Evolutionary conservation across 257 asterid species (phyloP), one percentile per base, ranked within the genome.

Genomic region (Rhazya stricta): DNA sequence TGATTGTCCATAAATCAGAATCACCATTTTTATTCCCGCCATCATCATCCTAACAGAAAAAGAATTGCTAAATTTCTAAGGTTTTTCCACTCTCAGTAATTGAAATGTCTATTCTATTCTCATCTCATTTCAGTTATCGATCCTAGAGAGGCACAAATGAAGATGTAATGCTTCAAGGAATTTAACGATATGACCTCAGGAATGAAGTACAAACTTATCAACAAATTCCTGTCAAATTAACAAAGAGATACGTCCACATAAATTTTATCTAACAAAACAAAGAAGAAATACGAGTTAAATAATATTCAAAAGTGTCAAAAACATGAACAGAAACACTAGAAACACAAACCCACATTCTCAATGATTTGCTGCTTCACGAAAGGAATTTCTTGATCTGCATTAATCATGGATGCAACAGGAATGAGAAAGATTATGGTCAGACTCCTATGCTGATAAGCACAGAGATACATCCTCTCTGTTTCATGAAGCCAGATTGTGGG

Each of bases 361-460:
- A 88, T 80, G 74, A 95, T 87, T 78, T 88, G 92, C 84, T 85
- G 96, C 91, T 91, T 95, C 87, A 92, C 82, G 73, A 77, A 61
- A 70, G 94, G 82, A 76, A 95, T 81, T 65, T 92, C 99, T 76
- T 84, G 94, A 82, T 95, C 97, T 78, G 91, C 96, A 81, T 85
- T 84, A 81, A 84, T 74, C 27, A 79, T 80, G 73, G 91, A 92
- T 75, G 97, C 85, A 67, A 85, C 89, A 39, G 98, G 99, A 79
- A 95, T 78, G 65, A 91, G 87, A 80, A 89, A 88, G 71, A 92
- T 84, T 79, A 89, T 79, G 29, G 94, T 95, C 78, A 92, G 93
- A 81, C 96, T 90, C 73, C 89, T 85, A 67, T 89, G 91, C 85
- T 95, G 99, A 83, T 89, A 89, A 79, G 88, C 88, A 82, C 91